Evolutionary conservation across 2,329 filamentous ascomycete genomes (phyloP), one percentile per base, ranked within the genome.

Genomic region (Drechmeria coniospora): DNA sequence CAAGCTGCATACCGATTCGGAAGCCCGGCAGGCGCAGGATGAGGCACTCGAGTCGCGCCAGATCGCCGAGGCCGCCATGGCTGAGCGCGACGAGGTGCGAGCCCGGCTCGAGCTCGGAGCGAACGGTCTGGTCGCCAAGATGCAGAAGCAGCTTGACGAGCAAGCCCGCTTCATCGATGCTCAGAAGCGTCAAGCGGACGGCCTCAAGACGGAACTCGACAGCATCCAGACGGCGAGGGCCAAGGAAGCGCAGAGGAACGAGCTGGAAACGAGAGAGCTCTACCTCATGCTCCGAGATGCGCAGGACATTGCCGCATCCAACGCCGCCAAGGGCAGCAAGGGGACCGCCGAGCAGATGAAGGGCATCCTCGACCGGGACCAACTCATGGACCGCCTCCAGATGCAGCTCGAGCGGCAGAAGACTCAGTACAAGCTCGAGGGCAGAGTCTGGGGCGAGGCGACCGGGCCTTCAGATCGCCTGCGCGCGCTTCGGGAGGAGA

Each of bases 271-370:
- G 2, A 70, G 90, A 57, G 90, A 98, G 54, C 60, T 98, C 14
- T 98, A 95, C 53, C 77, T 98, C 31, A 98, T 98, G 90, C 76
- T 98, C 37, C 75, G 87, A 35, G 90, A 98, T 54, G 87, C 90
- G 21, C 87, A 95, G 54, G 87, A 98, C 45, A 83, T 94, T 39
- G 87, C 87, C 25, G 86, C 84, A 15, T 84, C 87, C 4, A 81
- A 82, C 43, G 80, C 83, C 29, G 57, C 56, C 30, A 74, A 73
- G 49, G 59, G 59, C 36, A 60, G 59, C 22, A 61, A 54, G 30
- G 64, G 62, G 38, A 31, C 41, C 25, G 73, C 81, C 15, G 62
- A 71, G 17, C 78, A 77, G 30, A 83, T 87, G 77, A 74, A 84
- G 49, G 90, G 90, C 36, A 95, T 98, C 35, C 63, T 98, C 38